Evolutionary conservation across 257 asterid species (phyloP).

Genomic region (Rehmannia glutinosa): DNA sequence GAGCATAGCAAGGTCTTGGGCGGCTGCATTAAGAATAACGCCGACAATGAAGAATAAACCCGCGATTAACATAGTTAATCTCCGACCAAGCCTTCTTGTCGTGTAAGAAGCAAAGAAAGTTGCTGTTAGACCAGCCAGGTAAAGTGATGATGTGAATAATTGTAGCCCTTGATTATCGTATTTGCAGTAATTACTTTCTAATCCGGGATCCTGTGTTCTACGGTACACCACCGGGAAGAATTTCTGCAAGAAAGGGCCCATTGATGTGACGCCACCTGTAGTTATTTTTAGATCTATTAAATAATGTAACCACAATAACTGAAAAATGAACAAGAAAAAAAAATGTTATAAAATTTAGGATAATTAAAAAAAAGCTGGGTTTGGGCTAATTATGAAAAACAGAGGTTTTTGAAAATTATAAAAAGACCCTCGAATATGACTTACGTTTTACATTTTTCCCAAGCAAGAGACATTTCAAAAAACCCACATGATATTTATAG

Average conservation of each 20-base stretch:
- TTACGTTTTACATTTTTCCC: no score
- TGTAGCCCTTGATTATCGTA: constrained; percentile 86
- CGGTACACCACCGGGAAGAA: constrained; percentile 68
- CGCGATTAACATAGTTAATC: constrained; percentile 71
- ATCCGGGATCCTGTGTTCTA: constrained; percentile 14
- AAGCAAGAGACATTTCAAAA: no score
- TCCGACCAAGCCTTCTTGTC: constrained; percentile 65
- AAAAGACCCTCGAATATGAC: no score
- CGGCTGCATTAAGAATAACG: constrained; percentile 63
- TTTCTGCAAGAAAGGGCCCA: constrained; percentile 57
- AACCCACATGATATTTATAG: no score
- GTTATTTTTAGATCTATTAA: no score
- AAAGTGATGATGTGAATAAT: constrained; percentile 79
- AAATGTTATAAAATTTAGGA: no score
- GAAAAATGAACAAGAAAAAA: no score
- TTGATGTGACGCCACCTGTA: constrained; percentile 81
- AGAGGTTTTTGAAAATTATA: background rate
- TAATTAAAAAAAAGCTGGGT: no score
- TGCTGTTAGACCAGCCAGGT: constrained; percentile 73
- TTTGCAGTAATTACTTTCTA: constrained; percentile 80
- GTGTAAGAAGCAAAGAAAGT: constrained; percentile 93
- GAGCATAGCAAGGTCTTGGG: constrained; percentile 84
- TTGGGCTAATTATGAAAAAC: no score
- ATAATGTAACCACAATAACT: no score
- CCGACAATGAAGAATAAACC: constrained; percentile 66